Evolutionary conservation across 495 filamentous ascomycete species (phyloP), one percentile per base, ranked within the genome.

Genomic region (Jackrogersella minutella): DNA sequence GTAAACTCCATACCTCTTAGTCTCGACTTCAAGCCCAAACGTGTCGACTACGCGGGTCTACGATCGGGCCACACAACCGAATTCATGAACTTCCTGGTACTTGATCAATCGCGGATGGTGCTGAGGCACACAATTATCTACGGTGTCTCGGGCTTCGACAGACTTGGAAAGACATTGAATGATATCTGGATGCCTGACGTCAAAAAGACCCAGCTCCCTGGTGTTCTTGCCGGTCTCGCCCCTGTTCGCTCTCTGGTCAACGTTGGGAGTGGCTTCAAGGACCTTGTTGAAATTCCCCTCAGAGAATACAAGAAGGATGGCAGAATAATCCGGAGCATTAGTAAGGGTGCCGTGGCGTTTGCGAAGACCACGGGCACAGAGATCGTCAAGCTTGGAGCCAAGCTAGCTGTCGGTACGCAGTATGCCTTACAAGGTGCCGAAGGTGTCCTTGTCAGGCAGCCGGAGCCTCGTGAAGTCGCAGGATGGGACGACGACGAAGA

Each of bases 121-220:
- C 83, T 99, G 41, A 85, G 90, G 10, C 96, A 93, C 72, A 89
- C 90, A 33, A 97, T 98, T 59, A 86, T 97, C 21, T 97, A 97
- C 70, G 96, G 96, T 39, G 86, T 96, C 6, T 88, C 88, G 4
- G 93, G 95, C 0, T 96, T 98, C 66, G 91, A 97, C 66, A 89
- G 88, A 56, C 84, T 99, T 21, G 91, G 93, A 30, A 85, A 91
- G 69, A 91, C 88, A 7, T 82, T 99, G 11, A 97, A 97, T 73
- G 93, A 97, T 71, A 91, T 97, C 52, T 99, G 96, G 96, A 96
- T 92, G 87, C 93, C 92, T 8, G 93, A 99, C 70, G 88, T 99
- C 73, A 94, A 90, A 76, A 77, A 84, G 5, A 96, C 91, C 61
- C 96, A 99, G 73, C 89, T 99, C 5, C 93, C 92, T 0, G 88